A percentile compares a stretch with the other conserved stretches of the same genome.
These are phyloP conservation scores for Mycena galopus DNA, from an alignment of 768 basidiomycete species.

Conservation along the genomic window DNA sequence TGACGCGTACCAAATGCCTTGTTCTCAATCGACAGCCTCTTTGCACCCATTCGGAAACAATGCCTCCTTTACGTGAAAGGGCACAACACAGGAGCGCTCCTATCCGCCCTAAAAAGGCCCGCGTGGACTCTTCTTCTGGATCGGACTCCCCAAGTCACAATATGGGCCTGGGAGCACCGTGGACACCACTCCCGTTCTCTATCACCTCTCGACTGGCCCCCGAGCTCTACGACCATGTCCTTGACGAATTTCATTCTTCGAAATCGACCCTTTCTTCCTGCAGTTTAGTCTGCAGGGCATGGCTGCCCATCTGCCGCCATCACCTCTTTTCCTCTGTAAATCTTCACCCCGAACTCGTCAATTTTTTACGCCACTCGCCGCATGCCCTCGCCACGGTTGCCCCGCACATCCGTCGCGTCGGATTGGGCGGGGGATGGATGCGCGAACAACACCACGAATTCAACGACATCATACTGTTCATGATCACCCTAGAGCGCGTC, in stretches of 20 bases:
- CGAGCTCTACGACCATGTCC: conserved; percentile 48
- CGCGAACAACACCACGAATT: conserved; percentile 34
- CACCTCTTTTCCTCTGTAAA: conserved; percentile 50
- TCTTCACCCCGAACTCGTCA: conserved; percentile 44
- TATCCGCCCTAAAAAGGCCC: conserved; percentile 30
- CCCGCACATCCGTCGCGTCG: conserved; percentile 48
- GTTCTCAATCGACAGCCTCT: conserved; percentile 23
- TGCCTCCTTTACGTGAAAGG: conserved; percentile 31
- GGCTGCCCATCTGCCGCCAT: conserved; percentile 48
- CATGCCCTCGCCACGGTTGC: conserved; percentile 42
- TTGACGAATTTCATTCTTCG: conserved; percentile 44
- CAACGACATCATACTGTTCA: conserved; percentile 38
- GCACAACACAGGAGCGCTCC: conserved; percentile 22
- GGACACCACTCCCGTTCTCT: conserved; percentile 32
- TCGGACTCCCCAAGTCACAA: conserved; percentile 36
- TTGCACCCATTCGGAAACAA: conserved; percentile 29
- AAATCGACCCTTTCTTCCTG: conserved; percentile 44
- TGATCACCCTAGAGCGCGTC: conserved; percentile 36
- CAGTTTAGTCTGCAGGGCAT: conserved; percentile 50
- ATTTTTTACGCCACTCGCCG: conserved; percentile 43
- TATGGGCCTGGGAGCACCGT: conserved; percentile 36
- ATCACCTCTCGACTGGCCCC: conserved; percentile 46
- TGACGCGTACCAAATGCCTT: conserved; percentile 17
- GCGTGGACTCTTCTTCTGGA: conserved; percentile 18
- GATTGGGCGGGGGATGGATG: conserved; percentile 45